Evolutionary conservation across 2,329 filamentous ascomycete genomes (phyloP).

Genomic region (Dendryphion nanum): DNA sequence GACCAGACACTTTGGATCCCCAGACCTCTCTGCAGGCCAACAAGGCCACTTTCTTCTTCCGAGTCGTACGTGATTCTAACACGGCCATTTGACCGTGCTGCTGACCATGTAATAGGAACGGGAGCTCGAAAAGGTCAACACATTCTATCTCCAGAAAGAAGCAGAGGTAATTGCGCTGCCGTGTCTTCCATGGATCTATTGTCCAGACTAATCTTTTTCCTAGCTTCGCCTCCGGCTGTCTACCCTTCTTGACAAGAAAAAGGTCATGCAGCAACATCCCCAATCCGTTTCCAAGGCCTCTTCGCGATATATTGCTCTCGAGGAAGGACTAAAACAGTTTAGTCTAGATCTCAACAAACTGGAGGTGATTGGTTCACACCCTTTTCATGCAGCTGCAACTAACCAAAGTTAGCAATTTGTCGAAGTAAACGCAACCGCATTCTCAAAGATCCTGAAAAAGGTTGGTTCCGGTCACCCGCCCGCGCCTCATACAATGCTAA

Average conservation of each 20-base stretch:
- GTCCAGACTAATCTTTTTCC: constrained; percentile 14
- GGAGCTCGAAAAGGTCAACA: constrained; percentile 97
- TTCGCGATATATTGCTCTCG: constrained; percentile 88
- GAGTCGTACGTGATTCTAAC: constrained; percentile 64
- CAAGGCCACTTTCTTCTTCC: constrained; percentile 98
- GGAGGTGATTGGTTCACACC: constrained; percentile 54
- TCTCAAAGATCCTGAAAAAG: constrained; percentile 98
- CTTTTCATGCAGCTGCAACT: constrained; percentile 18
- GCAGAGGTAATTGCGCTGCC: constrained; percentile 76
- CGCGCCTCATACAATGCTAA: constrained; percentile 29
- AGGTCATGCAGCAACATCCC: constrained; percentile 76
- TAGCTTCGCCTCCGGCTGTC: constrained; percentile 91
- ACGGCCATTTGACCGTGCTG: too few species aligned
- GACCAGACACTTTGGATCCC: constrained; percentile 61
- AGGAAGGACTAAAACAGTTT: constrained; percentile 97
- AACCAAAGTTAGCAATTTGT: constrained; percentile 74
- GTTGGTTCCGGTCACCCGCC: constrained; percentile 40
- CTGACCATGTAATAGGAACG: constrained; percentile 67
- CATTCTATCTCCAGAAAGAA: constrained; percentile 96
- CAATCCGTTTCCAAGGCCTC: constrained; percentile 80
- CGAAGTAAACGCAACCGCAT: constrained; percentile 95
- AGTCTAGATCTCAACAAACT: constrained; percentile 95
- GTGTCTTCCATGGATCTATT: constrained; percentile 1
- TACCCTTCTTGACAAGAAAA: constrained; percentile 93
- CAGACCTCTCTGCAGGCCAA: constrained; percentile 91